Conservation (phyloP, 169 alveolate species). For the Theileria orientalis region DNA sequence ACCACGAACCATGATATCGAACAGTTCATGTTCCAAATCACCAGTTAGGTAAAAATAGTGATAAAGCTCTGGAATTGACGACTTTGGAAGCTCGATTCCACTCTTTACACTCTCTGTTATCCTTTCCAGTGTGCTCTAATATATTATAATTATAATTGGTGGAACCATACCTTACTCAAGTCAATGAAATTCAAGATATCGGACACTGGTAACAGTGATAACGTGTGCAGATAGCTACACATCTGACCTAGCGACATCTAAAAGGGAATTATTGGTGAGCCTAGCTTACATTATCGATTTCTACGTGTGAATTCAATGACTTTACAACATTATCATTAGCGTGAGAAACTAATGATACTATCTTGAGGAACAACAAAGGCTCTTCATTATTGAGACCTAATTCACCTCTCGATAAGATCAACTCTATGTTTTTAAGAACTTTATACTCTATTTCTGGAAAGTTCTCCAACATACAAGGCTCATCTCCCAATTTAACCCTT, state of each 20-base stretch:
- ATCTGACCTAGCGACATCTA: conserved; percentile 4
- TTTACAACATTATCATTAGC: background rate
- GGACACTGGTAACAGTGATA: background rate
- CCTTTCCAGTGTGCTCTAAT: conserved; percentile 1
- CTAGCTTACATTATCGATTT: background rate
- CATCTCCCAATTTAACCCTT: too few relatives aligned
- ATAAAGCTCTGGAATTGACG: conserved; percentile 17
- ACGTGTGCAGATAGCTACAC: background rate
- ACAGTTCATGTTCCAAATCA: conserved; percentile 20
- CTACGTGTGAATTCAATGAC: background rate
- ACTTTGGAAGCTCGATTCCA: background rate
- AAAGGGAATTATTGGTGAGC: background rate
- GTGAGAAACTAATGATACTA: too few relatives aligned
- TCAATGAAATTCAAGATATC: background rate
- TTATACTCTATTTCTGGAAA: too few relatives aligned
- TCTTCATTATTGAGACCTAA: too few relatives aligned
- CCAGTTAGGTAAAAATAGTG: conserved; percentile 50
- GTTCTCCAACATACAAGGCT: too few relatives aligned
- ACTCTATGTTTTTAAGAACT: too few relatives aligned
- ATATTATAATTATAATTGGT: background rate
- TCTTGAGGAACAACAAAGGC: too few relatives aligned
- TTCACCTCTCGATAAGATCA: too few relatives aligned
- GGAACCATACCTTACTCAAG: background rate
- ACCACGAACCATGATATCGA: conserved; percentile 2
- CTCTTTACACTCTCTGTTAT: conserved; percentile 2